phyloP scores from a whole-genome alignment of 2,329 filamentous ascomycete genomes.

The Penicillium sp. region DNA sequence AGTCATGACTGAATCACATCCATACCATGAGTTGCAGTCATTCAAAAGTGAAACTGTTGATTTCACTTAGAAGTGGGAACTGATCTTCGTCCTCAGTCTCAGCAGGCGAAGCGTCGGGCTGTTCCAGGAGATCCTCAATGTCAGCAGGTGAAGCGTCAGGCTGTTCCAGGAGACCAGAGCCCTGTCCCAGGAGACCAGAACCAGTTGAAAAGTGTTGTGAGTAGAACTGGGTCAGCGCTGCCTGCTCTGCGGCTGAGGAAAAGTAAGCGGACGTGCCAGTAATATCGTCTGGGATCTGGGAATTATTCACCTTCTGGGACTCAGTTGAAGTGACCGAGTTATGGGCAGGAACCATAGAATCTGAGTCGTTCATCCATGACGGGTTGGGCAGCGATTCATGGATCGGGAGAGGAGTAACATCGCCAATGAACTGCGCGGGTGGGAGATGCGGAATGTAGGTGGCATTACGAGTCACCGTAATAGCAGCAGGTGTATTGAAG shows the following conservation, averaged over 20 bases:
- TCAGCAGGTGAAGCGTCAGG: background rate
- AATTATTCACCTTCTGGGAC: background rate
- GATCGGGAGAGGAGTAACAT: background rate
- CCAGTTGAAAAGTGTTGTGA: background rate
- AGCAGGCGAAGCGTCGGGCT: background rate
- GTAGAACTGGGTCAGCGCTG: background rate
- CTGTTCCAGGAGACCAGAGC: background rate
- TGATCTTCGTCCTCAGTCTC: too few relatives aligned
- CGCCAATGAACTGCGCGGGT: constrained; percentile 2
- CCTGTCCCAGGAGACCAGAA: background rate
- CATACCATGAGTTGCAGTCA: background rate
- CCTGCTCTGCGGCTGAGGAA: background rate
- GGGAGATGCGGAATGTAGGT: background rate
- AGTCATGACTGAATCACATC: background rate
- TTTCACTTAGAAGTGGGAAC: too few relatives aligned
- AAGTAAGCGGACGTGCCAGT: background rate
- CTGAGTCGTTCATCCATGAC: background rate
- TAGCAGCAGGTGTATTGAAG: background rate
- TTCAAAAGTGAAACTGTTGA: too few relatives aligned
- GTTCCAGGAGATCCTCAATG: too few relatives aligned
- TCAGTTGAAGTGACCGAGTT: background rate
- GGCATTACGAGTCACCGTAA: constrained; percentile 26
- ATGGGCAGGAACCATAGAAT: background rate
- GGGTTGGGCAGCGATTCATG: background rate
- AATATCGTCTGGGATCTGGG: background rate